Evolutionary conservation across 2,329 filamentous ascomycete species (phyloP), one percentile per base, ranked within the genome.

Genomic region (Epichloe typhina): DNA sequence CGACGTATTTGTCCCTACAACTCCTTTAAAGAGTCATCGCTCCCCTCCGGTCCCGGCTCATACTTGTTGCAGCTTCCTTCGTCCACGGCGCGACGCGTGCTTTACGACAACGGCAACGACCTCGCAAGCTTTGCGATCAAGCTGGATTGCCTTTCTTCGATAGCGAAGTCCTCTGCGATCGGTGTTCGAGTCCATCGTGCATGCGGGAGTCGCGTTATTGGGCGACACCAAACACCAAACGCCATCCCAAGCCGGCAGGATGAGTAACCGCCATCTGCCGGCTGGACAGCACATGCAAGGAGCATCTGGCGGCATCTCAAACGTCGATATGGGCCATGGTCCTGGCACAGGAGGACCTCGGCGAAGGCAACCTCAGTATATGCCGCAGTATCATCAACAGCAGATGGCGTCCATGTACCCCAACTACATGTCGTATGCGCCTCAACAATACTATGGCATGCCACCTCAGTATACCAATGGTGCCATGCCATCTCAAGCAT

Each of bases 201-300:
- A 61, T 61, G 59, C 58, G 60, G 59, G 61, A 57, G 65, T 66
- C 65, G 64, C 63, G 57, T 56, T 54, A 52, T 55, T 63, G 62
- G 59, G 59, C 64, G 64, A 58, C 64, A 54, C 62, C 62, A 63
- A 58, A 59, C 56, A 58, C 58, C 57, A 57, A 56, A 58, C 61
- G 55, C 60, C 57, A 58, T 66, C 77, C 77, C 75, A 79, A 71
- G 77, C 78, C 80, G 81, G 79, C 79, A 86, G 77, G 82, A 88
- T 88, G 83, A 84, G 82, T 73, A 74, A 74, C 70, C 77, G 74
- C 77, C 81, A 84, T 83, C 80, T 84, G 81, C 80, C 82, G 80
- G 81, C 81, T 79, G 83, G 83, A 76, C 80, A 82, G 70, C 74
- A 74, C 67, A 75, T 79, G 71, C 74, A 72, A 62, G 72, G 70